These are phyloP conservation scores for Fusarium dimerum DNA, from an alignment of 2,329 filamentous ascomycete genomes.

Conservation along the genomic window DNA sequence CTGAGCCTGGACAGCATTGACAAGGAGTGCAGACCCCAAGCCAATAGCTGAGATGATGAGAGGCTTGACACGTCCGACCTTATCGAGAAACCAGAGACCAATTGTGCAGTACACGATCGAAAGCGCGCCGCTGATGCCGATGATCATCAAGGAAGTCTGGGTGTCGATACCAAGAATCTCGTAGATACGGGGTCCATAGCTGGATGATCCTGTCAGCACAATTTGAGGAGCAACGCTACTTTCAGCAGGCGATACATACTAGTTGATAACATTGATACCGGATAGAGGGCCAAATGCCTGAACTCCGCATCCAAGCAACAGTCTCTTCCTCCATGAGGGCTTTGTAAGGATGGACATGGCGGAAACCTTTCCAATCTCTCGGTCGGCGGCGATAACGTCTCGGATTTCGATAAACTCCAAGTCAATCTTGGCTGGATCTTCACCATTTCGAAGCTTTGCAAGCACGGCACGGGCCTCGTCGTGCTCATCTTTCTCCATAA, in stretches of 20 bases:
- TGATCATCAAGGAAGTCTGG: conserved; percentile 49
- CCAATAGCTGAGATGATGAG: conserved; percentile 43
- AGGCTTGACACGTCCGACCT: conserved; percentile 48
- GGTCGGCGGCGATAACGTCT: conserved; percentile 39
- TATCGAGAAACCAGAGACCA: conserved; percentile 47
- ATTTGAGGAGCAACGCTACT: neutral
- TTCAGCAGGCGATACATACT: conserved; percentile 8
- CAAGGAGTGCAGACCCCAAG: conserved; percentile 27
- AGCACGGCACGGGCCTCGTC: conserved; percentile 37
- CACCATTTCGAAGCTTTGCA: conserved; percentile 33
- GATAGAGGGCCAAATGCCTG: conserved; percentile 50
- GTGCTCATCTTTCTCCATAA: conserved; percentile 38
- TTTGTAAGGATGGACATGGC: conserved; percentile 45
- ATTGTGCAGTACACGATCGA: conserved; percentile 49
- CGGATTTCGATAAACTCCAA: conserved; percentile 43
- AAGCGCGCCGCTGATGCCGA: conserved; percentile 51
- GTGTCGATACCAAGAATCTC: conserved; percentile 44
- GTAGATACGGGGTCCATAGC: conserved; percentile 40
- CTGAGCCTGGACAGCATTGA: conserved; percentile 31
- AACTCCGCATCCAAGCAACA: conserved; percentile 48
- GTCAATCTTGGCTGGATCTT: conserved; percentile 37
- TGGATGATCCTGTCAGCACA: conserved; percentile 5
- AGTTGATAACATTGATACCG: conserved; percentile 38
- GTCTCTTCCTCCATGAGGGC: conserved; percentile 44
- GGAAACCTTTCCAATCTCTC: conserved; percentile 35